Base-by-base conservation (phyloP, 768 basidiomycete species). In the Dendrothele bispora region DNA sequence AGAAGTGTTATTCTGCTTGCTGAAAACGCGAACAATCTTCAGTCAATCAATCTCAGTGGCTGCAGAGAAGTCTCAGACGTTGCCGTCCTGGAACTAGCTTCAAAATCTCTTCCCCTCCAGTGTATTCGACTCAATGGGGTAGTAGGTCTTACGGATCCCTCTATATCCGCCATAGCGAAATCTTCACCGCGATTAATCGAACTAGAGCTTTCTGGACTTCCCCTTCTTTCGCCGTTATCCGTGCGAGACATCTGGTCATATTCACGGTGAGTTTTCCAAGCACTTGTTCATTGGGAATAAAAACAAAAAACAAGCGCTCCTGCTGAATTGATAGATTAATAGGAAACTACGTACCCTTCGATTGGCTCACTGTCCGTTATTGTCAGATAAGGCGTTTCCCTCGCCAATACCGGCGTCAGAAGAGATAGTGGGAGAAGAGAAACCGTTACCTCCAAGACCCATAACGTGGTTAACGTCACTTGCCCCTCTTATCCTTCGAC, bases 381-480 rank as follows among this genome's bases (percentile, higher is more conserved):
- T 97, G 55, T 88, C 88, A 22, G 91, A 95, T 70, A 83, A 77
- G 55, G 83, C 83, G 1, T 89, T 95, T 63, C 91, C 91, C 10
- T 75, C 77, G 37, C 68, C 74, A 39, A 52, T 63, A 50, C 61
- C 58, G 24, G 55, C 56, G 20, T 41, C 59, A 20, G 54, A 62
- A 37, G 45, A 58, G 34, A 17, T 52, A 48, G 46, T 52, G 54
- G 54, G 53, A 17, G 54, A 59, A 18, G 75, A 80, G 51, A 79
- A 82, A 60, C 80, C 79, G 15, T 62, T 80, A 35, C 79, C 82
- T 7, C 78, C 75, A 45, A 69, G 74, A 46, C 82, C 82, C 11
- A 66, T 67, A 48, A 82, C 80, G 18, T 83, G 80, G 79, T 61
- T 80, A n/a, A 83, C 84, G 47, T 63, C 67, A 43, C 63, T 84